phyloP scores from a whole-genome alignment of 805 yeast genomes.

The Myxozyma monticola region DNA sequence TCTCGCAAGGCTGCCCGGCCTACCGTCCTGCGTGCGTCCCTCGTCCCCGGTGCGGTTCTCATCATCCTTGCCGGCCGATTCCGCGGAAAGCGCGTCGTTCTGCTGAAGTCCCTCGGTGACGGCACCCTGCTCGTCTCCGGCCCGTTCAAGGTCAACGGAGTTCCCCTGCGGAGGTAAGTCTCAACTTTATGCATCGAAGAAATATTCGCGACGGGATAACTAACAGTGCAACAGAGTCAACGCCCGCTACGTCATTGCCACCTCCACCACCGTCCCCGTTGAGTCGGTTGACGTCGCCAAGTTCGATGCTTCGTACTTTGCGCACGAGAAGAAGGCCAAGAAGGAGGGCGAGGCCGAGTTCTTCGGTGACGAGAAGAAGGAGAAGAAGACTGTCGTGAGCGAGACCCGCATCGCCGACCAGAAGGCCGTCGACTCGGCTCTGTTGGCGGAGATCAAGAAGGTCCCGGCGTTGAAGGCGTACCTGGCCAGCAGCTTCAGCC shows the following conservation, averaged over 20 bases:
- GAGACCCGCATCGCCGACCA: conserved; percentile 96
- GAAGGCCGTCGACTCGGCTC: conserved; percentile 89
- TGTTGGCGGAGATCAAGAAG: conserved; percentile 92
- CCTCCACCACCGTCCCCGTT: conserved; percentile 87
- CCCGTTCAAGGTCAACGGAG: conserved; percentile 99
- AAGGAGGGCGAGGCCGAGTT: conserved; percentile 86
- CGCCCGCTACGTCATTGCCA: conserved; percentile 97
- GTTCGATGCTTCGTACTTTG: conserved; percentile 92
- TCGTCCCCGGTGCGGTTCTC: conserved; percentile 97
- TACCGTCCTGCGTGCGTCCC: conserved; percentile 90
- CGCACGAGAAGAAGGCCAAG: conserved; percentile 87
- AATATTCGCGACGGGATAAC: neutral
- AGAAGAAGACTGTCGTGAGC: conserved; percentile 82
- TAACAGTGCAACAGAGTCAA: conserved; percentile 53
- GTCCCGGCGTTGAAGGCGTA: conserved; percentile 96
- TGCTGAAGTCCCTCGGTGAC: conserved; percentile 95
- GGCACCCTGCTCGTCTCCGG: conserved; percentile 96
- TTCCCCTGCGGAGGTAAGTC: conserved; percentile 84
- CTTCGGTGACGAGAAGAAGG: conserved; percentile 74
- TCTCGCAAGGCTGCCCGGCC: conserved; percentile 89
- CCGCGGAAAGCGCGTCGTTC: conserved; percentile 99
- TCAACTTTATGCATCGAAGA: neutral
- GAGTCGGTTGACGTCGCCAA: conserved; percentile 81
- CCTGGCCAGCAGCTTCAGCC: conserved; percentile 92
- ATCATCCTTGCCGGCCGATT: conserved; percentile 98